phyloP scores from a whole-genome alignment of 345 rosid species.

The Hibiscus mutabilis region DNA sequence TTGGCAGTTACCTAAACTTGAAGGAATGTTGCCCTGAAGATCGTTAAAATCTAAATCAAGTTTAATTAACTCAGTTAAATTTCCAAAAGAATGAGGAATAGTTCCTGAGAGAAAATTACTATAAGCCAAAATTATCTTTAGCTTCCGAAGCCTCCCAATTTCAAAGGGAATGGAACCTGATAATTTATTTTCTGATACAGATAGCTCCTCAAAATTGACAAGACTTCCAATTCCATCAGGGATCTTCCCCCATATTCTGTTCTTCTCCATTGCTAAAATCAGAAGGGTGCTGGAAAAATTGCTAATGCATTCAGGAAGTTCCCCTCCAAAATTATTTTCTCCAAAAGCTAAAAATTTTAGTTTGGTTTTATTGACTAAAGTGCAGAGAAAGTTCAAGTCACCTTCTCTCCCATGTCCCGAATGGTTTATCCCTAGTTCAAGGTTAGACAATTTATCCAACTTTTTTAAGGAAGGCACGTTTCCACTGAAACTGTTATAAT shows the following conservation, averaged over 20 bases:
- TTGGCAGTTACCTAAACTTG: not conserved
- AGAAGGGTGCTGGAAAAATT: slow-evolving; percentile 14
- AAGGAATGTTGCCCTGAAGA: not conserved
- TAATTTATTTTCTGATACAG: not conserved
- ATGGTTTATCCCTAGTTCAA: accelerated
- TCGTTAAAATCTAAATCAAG: not conserved
- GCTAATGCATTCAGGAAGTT: slow-evolving; percentile 5
- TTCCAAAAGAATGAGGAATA: not conserved
- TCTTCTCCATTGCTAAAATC: accelerated
- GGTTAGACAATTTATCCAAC: not conserved
- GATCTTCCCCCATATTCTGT: slow-evolving; percentile 11
- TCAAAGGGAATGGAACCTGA: not conserved
- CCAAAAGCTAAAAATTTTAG: not conserved
- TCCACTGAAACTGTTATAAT: not conserved
- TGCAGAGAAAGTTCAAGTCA: slow-evolving; percentile 12
- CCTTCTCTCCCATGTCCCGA: not conserved
- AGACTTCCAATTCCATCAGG: slow-evolving; percentile 4
- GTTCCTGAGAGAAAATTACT: not conserved
- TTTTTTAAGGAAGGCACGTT: not conserved
- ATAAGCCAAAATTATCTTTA: not conserved
- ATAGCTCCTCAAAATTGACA: not conserved
- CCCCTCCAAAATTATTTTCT: slow-evolving; percentile 18
- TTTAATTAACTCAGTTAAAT: not conserved
- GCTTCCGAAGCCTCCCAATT: not conserved
- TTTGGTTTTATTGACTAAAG: slow-evolving; percentile 13